Evolutionary conservation across 192 early-diverging fungal genomes (phyloP).

Genomic region (Thoreauomyces humboldtii): DNA sequence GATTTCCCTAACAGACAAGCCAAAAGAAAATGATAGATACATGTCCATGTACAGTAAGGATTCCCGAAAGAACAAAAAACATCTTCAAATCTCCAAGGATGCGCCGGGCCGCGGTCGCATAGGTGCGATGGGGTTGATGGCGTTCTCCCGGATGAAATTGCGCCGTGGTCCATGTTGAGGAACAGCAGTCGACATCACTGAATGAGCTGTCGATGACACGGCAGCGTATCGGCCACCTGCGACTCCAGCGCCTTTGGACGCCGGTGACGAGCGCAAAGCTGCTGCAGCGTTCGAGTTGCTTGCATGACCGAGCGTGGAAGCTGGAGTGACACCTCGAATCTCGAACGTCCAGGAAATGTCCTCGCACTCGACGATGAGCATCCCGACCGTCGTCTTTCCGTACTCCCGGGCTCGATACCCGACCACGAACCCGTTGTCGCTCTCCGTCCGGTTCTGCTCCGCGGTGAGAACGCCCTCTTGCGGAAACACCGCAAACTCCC

Average conservation of each 20-base stretch:
- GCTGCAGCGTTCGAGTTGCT: background rate
- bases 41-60: too few relatives aligned
- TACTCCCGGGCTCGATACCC: conserved; percentile 40
- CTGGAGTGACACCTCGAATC: conserved; percentile 27
- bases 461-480: conserved; percentile 40
- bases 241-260: too few relatives aligned
- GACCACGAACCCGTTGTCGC: conserved; percentile 45
- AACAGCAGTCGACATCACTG: background rate
- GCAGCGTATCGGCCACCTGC: background rate
- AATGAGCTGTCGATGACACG: background rate
- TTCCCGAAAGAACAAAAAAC: too few relatives aligned
- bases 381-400: conserved; percentile 41
- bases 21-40: too few relatives aligned
- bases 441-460: conserved; percentile 12
- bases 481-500: conserved; percentile 42
- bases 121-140: conserved; percentile 19
- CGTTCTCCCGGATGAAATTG: conserved; percentile 26
- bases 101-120: too few relatives aligned
- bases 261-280: background rate
- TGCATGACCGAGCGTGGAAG: background rate
- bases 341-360: conserved; percentile 36
- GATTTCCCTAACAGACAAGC: too few relatives aligned
- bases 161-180: background rate
- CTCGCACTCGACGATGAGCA: conserved; percentile 41
- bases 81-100: too few relatives aligned